Evolutionary conservation across 768 basidiomycete genomes (phyloP).

Genomic region (Panellus pusillus): DNA sequence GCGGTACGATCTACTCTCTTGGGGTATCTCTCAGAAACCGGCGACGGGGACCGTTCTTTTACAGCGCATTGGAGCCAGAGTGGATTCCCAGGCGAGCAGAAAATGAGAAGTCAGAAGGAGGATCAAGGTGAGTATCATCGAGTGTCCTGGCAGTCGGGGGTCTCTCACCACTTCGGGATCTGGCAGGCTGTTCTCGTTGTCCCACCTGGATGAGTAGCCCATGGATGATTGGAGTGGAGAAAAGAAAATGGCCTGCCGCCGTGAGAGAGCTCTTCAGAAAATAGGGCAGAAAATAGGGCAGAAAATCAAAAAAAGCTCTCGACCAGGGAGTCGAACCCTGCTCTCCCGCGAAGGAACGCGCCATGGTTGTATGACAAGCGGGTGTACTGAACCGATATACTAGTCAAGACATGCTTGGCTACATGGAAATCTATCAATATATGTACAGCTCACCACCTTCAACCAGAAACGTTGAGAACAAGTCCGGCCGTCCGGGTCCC

Average conservation of each 20-base stretch:
- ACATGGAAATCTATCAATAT: too few relatives aligned
- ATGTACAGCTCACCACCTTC: too few relatives aligned
- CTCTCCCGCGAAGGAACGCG: background rate
- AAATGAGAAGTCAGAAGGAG: conserved; percentile 7
- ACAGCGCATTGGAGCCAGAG: conserved; percentile 2
- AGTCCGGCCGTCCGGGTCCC: too few relatives aligned
- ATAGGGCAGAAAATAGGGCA: background rate
- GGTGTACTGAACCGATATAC: conserved; percentile 6
- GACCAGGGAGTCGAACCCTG: conserved; percentile 5
- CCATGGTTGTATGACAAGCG: too few relatives aligned
- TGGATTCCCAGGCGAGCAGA: conserved; percentile 8
- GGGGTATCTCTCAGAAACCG: conserved; percentile 1
- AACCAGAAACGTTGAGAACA: too few relatives aligned
- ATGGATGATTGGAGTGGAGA: background rate
- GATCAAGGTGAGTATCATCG: conserved; percentile 11
- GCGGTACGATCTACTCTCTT: background rate
- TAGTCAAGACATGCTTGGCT: background rate
- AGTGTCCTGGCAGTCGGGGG: background rate
- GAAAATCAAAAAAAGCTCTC: background rate
- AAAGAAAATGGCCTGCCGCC: too few relatives aligned
- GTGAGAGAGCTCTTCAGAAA: too few relatives aligned
- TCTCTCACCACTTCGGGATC: conserved; percentile 17
- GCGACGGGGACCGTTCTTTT: conserved; percentile 6
- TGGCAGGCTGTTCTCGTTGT: conserved; percentile 4
- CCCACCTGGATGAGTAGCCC: conserved; percentile 20